Evolutionary conservation across 2,329 filamentous ascomycete genomes (phyloP), one percentile per base, ranked within the genome.

Genomic region (Clonostachys chloroleuca): DNA sequence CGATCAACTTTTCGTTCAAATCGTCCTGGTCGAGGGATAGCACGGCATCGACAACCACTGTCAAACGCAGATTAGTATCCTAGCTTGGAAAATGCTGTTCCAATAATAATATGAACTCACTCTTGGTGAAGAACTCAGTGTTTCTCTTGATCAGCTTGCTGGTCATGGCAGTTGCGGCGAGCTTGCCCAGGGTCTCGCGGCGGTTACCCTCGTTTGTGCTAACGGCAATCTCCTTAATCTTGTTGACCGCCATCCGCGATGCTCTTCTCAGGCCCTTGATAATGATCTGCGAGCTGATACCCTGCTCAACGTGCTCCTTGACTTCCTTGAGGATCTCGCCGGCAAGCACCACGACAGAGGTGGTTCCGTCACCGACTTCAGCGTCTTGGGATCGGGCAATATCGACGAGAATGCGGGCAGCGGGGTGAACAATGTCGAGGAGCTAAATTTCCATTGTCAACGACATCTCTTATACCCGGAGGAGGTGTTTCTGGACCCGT

Each of bases 141-240:
- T 99, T 97, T 62, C 92, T 82, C 81, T 97, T 95, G 66, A 99
- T 97, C 59, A 99, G 78, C 78, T 99, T 99, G 81, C 92, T 96
- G 69, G 92, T 97, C 94, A 99, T 99, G 58, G 94, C 94, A 30
- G 94, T 99, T 35, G 82, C 90, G 33, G 94, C 94, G 58, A 99
- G 77, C 72, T 96, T 95, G 66, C 77, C 73, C 51, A 99, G 79
- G 40, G 92, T 97, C 59, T 96, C 92, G 58, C 89, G 83, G 70
- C 86, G 87, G 70, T 88, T 92, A 50, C 78, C 81, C 66, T 95
- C 90, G 56, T 83, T 81, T 47, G 90, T 92, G 70, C 84, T 84
- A 56, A 97, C 83, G 43, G 92, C 87, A 67, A 99, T 96, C 74
- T 99, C 94, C 80, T 95, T 95, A 68, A 99, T 86, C 79, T 96